Base-by-base conservation (phyloP, 2,329 filamentous ascomycete genomes). In the Zymoseptoria tritici region DNA sequence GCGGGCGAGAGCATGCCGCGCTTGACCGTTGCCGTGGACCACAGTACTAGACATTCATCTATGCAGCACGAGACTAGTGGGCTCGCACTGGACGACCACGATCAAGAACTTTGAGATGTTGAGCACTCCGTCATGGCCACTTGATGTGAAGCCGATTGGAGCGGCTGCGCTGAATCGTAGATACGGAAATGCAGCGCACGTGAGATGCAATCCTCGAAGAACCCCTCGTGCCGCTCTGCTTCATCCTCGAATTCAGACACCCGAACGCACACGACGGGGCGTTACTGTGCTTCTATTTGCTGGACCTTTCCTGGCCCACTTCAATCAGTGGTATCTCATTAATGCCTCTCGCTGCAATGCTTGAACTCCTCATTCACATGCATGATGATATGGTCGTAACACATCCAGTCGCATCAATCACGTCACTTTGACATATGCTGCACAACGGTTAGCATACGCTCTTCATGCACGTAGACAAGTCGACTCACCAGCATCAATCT, bases 401-500 rank as follows among this genome's bases (percentile, higher is more conserved):
- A 46, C 36, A 46, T 46, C 36, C 13, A 46, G 16, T 46, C 16
- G 36, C 36, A 46, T 16, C 13, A 4, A n/a, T 46, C 36, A 46
- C 16, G 36, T 46, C 16, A 46, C 11, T 46, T 46, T 46, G 36
- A 46, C 36, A 46, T 46, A 46, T 16, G 36, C 36, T 46, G 36
- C 13, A 11, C 13, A 6, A n/a, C 16, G 36, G 26, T 29, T 29
- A 29, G 13, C 36, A 46, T 13, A 16, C 36, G 16, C 13, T 46
- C 4, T 16, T 4, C 16, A 16, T n/a, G 36, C 16, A 5, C 36
- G 16, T 13, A 6, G 36, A 16, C 36, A n/a, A 46, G 9, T 13
- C 56, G 13, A 90, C 91, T 85, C 81, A 97, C 93, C 95, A 60
- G 94, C 94, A 83, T 99, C 94, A 73, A 99, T 97, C 79, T 99